Base-by-base conservation (phyloP, 2,329 filamentous ascomycete genomes). In the Pyrenochaeta sp. region DNA sequence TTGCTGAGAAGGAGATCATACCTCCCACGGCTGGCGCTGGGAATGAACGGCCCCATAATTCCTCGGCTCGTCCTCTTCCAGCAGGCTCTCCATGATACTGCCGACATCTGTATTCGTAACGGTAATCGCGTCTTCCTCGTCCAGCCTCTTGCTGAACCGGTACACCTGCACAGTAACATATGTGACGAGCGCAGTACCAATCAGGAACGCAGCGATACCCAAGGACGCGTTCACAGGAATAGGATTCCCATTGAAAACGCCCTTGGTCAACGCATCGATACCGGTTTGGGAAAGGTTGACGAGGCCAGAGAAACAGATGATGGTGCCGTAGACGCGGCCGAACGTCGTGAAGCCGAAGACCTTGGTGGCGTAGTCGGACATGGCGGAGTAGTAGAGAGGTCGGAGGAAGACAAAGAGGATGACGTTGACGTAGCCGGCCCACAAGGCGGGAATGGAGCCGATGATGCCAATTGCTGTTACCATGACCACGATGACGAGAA, bases 301-400 rank as follows among this genome's bases (percentile, higher is more conserved):
- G 2, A 96, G 67, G 0, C 91, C 91, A 0, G 90, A 87, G 4
- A 93, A 73, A 71, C 89, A 94, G 57, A 96, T 94, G 51, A 95
- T 88, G 19, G 91, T 81, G 3, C 91, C 91, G 69, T 96, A 96
- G 6, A 96, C 89, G 31, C 88, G 94, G 19, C 91, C 91, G 61
- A 96, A 96, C 0, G 90, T 96, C 43, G 85, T 68, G 71, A 96
- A 95, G 4, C 91, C 91, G 66, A 96, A 96, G 15, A 96, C 90
- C 70, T 96, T 96, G 48, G 89, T 89, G 18, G 84, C 83, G 65
- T 94, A 96, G 72, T 96, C 91, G 27, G 87, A 92, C 58, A 96
- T 89, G 7, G 90, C 86, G 0, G 90, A 94, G 74, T 96, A 96
- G 72, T 95, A 96, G 19, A 96, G 86, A 0, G 91, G 91, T 0